phyloP scores from a whole-genome alignment of 1,284 basidiomycete genomes.

The Trichosporon faecale region DNA sequence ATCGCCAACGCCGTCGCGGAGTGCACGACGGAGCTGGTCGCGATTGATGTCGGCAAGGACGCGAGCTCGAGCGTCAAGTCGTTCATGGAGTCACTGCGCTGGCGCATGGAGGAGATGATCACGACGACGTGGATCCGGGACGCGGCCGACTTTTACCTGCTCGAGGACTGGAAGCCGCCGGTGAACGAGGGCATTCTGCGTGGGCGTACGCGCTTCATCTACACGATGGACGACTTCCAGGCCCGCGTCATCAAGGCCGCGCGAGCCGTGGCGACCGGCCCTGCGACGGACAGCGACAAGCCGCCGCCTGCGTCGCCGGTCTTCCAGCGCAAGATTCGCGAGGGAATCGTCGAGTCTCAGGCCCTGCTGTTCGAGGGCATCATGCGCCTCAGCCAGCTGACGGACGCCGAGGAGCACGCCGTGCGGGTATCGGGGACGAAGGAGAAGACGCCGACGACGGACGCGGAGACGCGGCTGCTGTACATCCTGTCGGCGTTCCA shows the following conservation, averaged over 20 bases:
- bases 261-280: slow-evolving; percentile 51
- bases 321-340: slow-evolving; percentile 66
- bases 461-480: slow-evolving; percentile 78
- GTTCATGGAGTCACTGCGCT: slow-evolving; percentile 76
- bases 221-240: slow-evolving; percentile 78
- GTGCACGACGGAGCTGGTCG: slow-evolving; percentile 73
- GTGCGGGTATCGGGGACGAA: not conserved
- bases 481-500: slow-evolving; percentile 87
- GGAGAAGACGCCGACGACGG: slow-evolving; percentile 9
- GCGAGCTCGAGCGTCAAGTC: slow-evolving; percentile 65
- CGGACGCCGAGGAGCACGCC: not conserved
- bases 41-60: slow-evolving; percentile 76
- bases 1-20: slow-evolving; percentile 82
- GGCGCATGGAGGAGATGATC: slow-evolving; percentile 83
- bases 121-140: slow-evolving; percentile 81
- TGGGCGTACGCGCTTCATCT: slow-evolving; percentile 59
- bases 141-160: slow-evolving; percentile 73
- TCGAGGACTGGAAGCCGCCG: slow-evolving; percentile 77
- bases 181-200: slow-evolving; percentile 42
- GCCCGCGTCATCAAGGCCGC: slow-evolving; percentile 72
- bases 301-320: slow-evolving; percentile 35
- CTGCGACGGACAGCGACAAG: not conserved
- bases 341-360: slow-evolving; percentile 80
- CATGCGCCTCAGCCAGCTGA: slow-evolving; percentile 63
- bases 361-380: slow-evolving; percentile 89